Evolutionary conservation across 345 rosid genomes (phyloP).

Genomic region (Salix viminalis): DNA sequence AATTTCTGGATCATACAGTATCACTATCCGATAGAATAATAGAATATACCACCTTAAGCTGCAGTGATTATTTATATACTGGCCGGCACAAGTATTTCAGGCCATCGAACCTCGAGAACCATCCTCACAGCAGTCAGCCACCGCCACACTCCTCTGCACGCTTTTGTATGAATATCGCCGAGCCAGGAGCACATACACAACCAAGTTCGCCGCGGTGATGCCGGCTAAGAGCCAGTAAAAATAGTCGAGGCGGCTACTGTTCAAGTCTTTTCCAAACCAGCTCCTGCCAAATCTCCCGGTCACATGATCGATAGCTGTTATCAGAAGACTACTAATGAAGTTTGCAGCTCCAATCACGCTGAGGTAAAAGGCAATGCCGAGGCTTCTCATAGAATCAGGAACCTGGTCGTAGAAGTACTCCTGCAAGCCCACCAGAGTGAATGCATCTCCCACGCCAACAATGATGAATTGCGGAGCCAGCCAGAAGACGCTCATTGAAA

Average conservation of each 20-base stretch:
- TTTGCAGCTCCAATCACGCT: conserved; percentile 77
- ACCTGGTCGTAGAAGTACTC: conserved; percentile 96
- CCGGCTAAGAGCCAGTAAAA: conserved; percentile 74
- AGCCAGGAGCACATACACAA: conserved; percentile 54
- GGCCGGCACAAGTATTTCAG: background rate
- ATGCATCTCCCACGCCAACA: conserved; percentile 70
- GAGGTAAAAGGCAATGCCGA: conserved; percentile 86
- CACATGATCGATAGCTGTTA: conserved; percentile 33
- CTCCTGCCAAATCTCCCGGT: conserved; percentile 23
- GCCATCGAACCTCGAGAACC: conserved; percentile 28
- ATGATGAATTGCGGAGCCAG: conserved; percentile 74
- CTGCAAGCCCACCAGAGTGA: conserved; percentile 79
- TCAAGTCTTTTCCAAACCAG: conserved; percentile 70
- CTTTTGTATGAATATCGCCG: conserved; percentile 64
- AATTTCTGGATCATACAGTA: background rate
- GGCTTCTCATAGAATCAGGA: conserved; percentile 89
- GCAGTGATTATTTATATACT: background rate
- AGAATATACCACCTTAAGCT: background rate
- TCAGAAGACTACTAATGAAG: conserved; percentile 68
- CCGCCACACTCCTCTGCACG: conserved; percentile 58
- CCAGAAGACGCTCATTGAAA: conserved; percentile 76
- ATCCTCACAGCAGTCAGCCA: conserved; percentile 51
- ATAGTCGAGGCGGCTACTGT: conserved; percentile 66
- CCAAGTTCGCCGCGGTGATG: conserved; percentile 42
- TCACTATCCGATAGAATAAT: background rate